A percentile compares a stretch with the other conserved stretches of the same genome.
Evolutionary conservation across 1,284 basidiomycete species (phyloP).

Genomic region (Termitomyces sp.): DNA sequence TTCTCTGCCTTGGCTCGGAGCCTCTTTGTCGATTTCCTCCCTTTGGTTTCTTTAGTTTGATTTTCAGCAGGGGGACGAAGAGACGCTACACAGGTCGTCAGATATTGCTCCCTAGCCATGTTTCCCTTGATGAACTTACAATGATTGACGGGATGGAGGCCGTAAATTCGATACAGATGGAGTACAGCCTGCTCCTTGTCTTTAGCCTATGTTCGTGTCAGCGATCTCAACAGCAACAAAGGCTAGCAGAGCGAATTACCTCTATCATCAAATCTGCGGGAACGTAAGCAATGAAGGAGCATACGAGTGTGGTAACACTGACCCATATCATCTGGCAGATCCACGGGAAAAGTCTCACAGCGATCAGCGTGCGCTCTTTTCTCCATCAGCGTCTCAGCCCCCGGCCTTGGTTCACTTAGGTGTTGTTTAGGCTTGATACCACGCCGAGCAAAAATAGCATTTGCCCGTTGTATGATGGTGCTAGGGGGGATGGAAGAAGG

Average conservation of each 20-base stretch:
- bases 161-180: constrained; percentile 77
- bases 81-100: constrained; percentile 31
- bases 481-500: constrained; percentile 52
- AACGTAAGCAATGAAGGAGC: background rate
- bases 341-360: constrained; percentile 61
- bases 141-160: constrained; percentile 59
- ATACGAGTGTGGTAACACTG: constrained; percentile 12
- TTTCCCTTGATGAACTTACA: constrained; percentile 30
- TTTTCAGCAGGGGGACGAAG: constrained; percentile 49
- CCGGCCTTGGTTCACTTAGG: constrained; percentile 74
- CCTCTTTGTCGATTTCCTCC: constrained; percentile 46
- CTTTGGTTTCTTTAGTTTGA: constrained; percentile 46
- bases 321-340: constrained; percentile 68
- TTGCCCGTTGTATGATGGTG: constrained; percentile 66
- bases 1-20: constrained; percentile 24
- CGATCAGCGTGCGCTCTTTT: constrained; percentile 81
- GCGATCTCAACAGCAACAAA: constrained; percentile 18
- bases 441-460: constrained; percentile 69
- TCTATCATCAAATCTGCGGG: constrained; percentile 85
- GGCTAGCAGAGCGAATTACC: constrained; percentile 25
- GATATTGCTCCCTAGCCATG: background rate
- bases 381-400: constrained; percentile 77
- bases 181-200: constrained; percentile 93
- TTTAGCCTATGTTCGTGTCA: constrained; percentile 48
- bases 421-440: constrained; percentile 87